Evolutionary conservation across 192 early-diverging fungal genomes (phyloP), one percentile per base, ranked within the genome.

Genomic region (Entomortierella chlamydospora): DNA sequence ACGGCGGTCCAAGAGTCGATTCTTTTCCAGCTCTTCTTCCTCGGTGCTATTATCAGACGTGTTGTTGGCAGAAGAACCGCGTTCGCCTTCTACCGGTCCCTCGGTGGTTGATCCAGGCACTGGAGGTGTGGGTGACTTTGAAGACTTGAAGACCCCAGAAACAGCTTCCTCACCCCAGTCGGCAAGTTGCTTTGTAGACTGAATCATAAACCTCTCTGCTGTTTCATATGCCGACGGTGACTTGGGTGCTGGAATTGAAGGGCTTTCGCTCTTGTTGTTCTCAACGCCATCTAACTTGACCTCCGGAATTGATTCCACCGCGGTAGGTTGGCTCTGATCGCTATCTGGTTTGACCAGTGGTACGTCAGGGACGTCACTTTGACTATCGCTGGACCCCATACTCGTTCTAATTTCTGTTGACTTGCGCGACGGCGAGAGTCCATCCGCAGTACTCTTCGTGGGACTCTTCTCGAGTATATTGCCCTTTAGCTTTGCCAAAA

Each of bases 1-100:
- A 13, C 88, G 79, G 23, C 72, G 63, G 28, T 89, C 88, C 59
- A 89, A 63, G 2, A 57, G 28, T 18, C 64, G 65, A 25, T 83
- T 76, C 59, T 71, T 80, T 26, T 64, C 72, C 30, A 26, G 5
- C 26, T 82, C 72, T 6, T 77, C 71, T n/a, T 65, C 67, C 5
- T 13, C 34, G 22, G 22, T 29, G 26, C 0, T 22, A 13, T 18
- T 58, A 45, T 34, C 51, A 13, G 30, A 20, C 57, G 5, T 58
- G n/a, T 22, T 13, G 42, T 18, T 7, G 37, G 23, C 13, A 25
- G 30, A 1, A 17, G 4, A 8, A 30, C 25, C n/a, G 28, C 47
- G 18, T 55, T 57, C 50, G 42, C 47, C 30, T 29, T 57, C 53
- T 18, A 25, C 9, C 12, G 25, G 22, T n/a, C 31, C 37, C 29